These are phyloP conservation scores for Neurospora intermedia DNA, from an alignment of 495 filamentous ascomycete genomes.

Conservation along the genomic window DNA sequence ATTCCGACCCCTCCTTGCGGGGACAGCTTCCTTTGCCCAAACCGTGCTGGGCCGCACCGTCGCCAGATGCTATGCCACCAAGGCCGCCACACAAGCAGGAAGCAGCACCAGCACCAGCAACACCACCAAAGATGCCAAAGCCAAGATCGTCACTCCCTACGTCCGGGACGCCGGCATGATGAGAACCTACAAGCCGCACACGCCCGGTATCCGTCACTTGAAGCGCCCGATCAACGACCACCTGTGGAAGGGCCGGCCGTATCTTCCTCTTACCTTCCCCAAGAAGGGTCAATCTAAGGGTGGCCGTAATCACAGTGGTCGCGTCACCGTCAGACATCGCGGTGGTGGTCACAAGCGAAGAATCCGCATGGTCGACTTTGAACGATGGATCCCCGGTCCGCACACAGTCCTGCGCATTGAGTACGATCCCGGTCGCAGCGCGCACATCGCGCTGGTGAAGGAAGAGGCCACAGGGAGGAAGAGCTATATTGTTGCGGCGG, in stretches of 20 bases:
- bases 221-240: slow-evolving; percentile 90
- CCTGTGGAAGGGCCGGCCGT: slow-evolving; percentile 84
- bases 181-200: slow-evolving; percentile 87
- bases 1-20: slow-evolving; percentile 17
- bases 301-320: slow-evolving; percentile 78
- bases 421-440: slow-evolving; percentile 84
- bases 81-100: background rate
- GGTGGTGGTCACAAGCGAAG: slow-evolving; percentile 86
- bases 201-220: slow-evolving; percentile 87
- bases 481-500: slow-evolving; percentile 86
- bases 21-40: slow-evolving; percentile 14
- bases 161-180: slow-evolving; percentile 34
- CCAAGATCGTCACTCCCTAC: slow-evolving; percentile 13
- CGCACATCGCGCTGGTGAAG: slow-evolving; percentile 82
- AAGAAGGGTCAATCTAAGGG: slow-evolving; percentile 88
- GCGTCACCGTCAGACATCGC: slow-evolving; percentile 77
- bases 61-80: slow-evolving; percentile 17
- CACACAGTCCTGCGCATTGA: slow-evolving; percentile 90
- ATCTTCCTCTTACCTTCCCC: slow-evolving; percentile 70
- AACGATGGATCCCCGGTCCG: slow-evolving; percentile 60
- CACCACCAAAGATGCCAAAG: slow-evolving; percentile 3
- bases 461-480: slow-evolving; percentile 55
- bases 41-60: slow-evolving; percentile 8
- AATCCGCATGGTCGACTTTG: slow-evolving; percentile 83
- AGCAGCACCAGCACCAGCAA: slow-evolving; percentile 1